phyloP scores from a whole-genome alignment of 768 basidiomycete species.

The Russula virescens region DNA sequence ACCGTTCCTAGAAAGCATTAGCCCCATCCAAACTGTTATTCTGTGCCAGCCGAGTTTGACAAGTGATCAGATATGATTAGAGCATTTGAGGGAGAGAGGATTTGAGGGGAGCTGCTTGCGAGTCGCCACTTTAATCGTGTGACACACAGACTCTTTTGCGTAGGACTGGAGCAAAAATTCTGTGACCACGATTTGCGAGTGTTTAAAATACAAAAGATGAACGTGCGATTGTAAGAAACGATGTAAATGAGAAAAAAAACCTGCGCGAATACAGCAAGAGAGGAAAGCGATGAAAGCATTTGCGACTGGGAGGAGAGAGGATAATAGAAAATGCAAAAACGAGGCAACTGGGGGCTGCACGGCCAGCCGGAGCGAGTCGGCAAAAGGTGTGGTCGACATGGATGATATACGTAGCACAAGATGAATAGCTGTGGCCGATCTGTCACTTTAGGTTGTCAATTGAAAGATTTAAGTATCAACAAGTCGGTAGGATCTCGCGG shows the following conservation, averaged over 20 bases:
- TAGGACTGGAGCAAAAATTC: not conserved
- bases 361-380: not conserved
- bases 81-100: not conserved
- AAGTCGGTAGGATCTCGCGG: constrained; percentile 18
- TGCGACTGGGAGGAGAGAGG: not conserved
- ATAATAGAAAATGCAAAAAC: constrained; percentile 8
- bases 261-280: constrained; percentile 14
- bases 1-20: constrained; percentile 10
- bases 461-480: constrained; percentile 14
- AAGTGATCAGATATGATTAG: not conserved
- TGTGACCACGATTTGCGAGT: constrained; percentile 4
- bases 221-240: constrained; percentile 12
- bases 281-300: not conserved
- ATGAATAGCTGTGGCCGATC: not conserved
- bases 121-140: too few relatives aligned
- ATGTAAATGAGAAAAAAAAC: not conserved
- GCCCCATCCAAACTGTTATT: not conserved
- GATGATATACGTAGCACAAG: not conserved
- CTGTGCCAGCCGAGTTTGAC: not conserved
- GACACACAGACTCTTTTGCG: too few relatives aligned
- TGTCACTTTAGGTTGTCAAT: not conserved
- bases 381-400: not conserved
- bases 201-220: constrained; percentile 13
- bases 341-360: not conserved
- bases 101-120: too few relatives aligned